These are phyloP conservation scores for Candida incommunis DNA, from an alignment of 805 yeast species.

Conservation along the genomic window DNA sequence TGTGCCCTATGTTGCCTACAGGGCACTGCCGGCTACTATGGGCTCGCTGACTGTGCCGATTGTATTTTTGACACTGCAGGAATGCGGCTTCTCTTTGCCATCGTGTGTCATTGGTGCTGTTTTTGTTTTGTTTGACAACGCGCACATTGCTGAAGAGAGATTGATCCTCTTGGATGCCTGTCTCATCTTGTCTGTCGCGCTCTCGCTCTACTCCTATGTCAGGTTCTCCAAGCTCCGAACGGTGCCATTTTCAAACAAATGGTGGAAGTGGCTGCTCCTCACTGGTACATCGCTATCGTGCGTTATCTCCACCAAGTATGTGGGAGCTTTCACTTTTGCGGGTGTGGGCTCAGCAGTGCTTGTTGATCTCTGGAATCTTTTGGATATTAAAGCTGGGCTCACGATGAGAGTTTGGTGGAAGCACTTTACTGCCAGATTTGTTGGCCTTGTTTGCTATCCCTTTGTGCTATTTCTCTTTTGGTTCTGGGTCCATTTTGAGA, in stretches of 20 bases:
- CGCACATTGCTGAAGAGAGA: slow-evolving; percentile 82
- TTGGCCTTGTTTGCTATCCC: slow-evolving; percentile 65
- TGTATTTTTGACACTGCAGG: slow-evolving; percentile 73
- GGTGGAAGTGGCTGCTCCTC: slow-evolving; percentile 80
- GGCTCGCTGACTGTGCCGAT: slow-evolving; percentile 75
- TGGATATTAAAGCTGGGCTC: slow-evolving; percentile 59
- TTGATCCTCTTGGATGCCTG: slow-evolving; percentile 88
- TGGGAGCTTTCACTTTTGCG: slow-evolving; percentile 83
- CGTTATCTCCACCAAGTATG: slow-evolving; percentile 91
- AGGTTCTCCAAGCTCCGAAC: slow-evolving; percentile 60
- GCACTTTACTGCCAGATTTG: slow-evolving; percentile 65
- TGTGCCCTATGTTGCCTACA: slow-evolving; percentile 65
- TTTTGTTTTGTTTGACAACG: slow-evolving; percentile 74
- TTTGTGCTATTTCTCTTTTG: slow-evolving; percentile 69
- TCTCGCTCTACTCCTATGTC: slow-evolving; percentile 64
- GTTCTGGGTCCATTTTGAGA: slow-evolving; percentile 83
- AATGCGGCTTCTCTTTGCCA: slow-evolving; percentile 63
- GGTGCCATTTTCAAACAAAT: slow-evolving; percentile 47
- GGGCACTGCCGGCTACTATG: slow-evolving; percentile 74
- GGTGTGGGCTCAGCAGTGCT: slow-evolving; percentile 79
- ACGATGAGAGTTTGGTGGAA: slow-evolving; percentile 34
- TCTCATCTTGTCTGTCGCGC: slow-evolving; percentile 67
- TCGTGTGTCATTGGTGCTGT: slow-evolving; percentile 67
- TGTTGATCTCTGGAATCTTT: slow-evolving; percentile 75
- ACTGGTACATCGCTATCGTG: slow-evolving; percentile 83